Conservation (phyloP, 345 rosid species). For the Acer saccharum region DNA sequence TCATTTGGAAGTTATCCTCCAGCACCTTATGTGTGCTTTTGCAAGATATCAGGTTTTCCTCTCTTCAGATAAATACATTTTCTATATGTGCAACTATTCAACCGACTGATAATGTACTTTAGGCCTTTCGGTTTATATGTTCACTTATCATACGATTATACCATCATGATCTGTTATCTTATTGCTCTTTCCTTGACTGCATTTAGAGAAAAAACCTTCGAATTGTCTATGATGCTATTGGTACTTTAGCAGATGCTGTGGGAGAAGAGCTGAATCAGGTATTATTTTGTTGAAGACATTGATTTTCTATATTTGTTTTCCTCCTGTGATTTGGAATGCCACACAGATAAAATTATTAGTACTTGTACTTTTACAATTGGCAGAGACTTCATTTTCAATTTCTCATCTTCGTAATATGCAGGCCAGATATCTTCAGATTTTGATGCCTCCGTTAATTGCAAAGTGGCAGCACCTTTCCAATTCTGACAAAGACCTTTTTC, state of each 20-base stretch:
- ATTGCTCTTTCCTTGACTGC: background rate
- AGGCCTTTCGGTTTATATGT: background rate
- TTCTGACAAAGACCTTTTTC: constrained; percentile 90
- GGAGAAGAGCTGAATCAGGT: constrained; percentile 89
- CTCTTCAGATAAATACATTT: background rate
- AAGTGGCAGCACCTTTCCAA: constrained; percentile 96
- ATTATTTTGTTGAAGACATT: constrained; percentile 16
- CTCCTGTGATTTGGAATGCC: background rate
- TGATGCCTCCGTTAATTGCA: constrained; percentile 93
- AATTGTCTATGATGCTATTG: constrained; percentile 97
- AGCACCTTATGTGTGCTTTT: constrained; percentile 95
- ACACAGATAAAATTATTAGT: background rate
- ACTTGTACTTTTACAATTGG: background rate
- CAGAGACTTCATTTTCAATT: constrained; percentile 12
- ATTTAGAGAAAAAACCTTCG: constrained; percentile 87
- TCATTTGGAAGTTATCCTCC: constrained; percentile 74
- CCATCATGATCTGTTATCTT: background rate
- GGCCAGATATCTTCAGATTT: constrained; percentile 76
- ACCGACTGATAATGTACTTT: background rate
- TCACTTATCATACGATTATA: background rate
- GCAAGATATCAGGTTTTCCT: constrained; percentile 90
- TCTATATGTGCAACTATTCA: background rate
- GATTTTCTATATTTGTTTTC: background rate
- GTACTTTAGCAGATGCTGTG: constrained; percentile 96
- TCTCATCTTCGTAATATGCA: constrained; percentile 41